Evolutionary conservation across 306 rosid genomes (phyloP).

Genomic region (Abrus precatorius): DNA sequence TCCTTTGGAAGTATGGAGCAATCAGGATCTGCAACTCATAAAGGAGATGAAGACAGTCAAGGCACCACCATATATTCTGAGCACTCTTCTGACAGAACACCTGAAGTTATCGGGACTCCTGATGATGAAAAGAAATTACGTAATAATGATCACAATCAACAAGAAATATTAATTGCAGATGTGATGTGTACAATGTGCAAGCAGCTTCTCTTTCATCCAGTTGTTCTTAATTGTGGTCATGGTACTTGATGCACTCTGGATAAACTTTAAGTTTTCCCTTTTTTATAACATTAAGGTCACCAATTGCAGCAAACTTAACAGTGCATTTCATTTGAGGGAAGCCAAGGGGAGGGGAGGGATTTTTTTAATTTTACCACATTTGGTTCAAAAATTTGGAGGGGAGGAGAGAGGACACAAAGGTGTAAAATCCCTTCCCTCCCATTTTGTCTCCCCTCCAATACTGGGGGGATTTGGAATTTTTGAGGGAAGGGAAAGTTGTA

Average conservation of each 20-base stretch:
- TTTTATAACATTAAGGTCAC: slow-evolving; percentile 32
- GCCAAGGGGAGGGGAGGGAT: too few relatives aligned
- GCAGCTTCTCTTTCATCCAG: slow-evolving; percentile 68
- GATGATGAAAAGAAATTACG: slow-evolving; percentile 44
- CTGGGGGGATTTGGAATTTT: too few relatives aligned
- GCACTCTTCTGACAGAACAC: slow-evolving; percentile 41
- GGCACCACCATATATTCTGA: slow-evolving; percentile 21
- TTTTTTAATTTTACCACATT: too few relatives aligned
- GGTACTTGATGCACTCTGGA: slow-evolving; percentile 53
- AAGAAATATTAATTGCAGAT: slow-evolving; percentile 62
- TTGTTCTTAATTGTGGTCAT: slow-evolving; percentile 89
- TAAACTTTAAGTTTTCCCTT: background rate
- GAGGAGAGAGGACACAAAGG: too few relatives aligned
- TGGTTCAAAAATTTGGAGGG: too few relatives aligned
- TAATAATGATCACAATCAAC: slow-evolving; percentile 45
- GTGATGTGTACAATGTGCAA: slow-evolving; percentile 73
- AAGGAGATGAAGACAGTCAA: slow-evolving; percentile 21
- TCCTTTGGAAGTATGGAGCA: slow-evolving; percentile 40
- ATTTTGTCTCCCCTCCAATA: too few relatives aligned
- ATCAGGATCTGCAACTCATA: slow-evolving; percentile 40
- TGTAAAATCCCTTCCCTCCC: too few relatives aligned
- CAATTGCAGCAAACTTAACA: background rate
- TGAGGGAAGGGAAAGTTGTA: too few relatives aligned
- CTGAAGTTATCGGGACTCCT: slow-evolving; percentile 48
- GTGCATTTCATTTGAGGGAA: too few relatives aligned